Evolutionary conservation across 176 grass and related monocot species (phyloP).

Genomic region (Miscanthus lutarioriparius): DNA sequence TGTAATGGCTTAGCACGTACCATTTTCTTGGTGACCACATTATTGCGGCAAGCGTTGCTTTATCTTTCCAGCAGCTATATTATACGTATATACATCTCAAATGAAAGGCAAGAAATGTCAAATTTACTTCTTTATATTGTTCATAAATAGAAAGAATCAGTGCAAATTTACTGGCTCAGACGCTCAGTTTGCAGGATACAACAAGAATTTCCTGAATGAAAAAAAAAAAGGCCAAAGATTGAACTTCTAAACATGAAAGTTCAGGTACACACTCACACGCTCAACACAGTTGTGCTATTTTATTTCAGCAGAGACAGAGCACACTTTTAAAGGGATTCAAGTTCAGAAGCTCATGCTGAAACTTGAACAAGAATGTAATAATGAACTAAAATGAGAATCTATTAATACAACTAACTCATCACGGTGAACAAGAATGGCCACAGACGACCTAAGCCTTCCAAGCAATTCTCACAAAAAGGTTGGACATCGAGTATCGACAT

Average conservation of each 20-base stretch:
- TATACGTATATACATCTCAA: not conserved
- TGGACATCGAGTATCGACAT: constrained; percentile 42
- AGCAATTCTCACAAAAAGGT: constrained; percentile 33
- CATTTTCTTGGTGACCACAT: too few relatives aligned
- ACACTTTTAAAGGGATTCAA: not conserved
- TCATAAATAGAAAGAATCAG: not conserved
- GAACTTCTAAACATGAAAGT: constrained; percentile 21
- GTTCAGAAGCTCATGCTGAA: not conserved
- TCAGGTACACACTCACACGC: constrained; percentile 32
- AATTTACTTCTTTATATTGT: not conserved
- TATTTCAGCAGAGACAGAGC: constrained; percentile 30
- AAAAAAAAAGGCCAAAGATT: not conserved
- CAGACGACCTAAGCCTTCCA: constrained; percentile 2
- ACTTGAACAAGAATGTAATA: constrained; percentile 21
- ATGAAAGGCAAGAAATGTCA: not conserved
- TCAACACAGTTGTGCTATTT: constrained; percentile 8
- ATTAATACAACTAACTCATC: not conserved
- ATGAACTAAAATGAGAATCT: constrained; percentile 17
- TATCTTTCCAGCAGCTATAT: not conserved
- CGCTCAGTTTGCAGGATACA: not conserved
- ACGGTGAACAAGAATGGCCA: not conserved
- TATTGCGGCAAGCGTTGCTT: not conserved
- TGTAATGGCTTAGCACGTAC: too few relatives aligned
- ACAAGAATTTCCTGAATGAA: constrained; percentile 17
- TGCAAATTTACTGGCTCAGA: constrained; percentile 4